A percentile compares a stretch with the other conserved stretches of the same genome.
Conservation (phyloP, 1,284 basidiomycete genomes). For the Trichosporon faecale region DNA sequence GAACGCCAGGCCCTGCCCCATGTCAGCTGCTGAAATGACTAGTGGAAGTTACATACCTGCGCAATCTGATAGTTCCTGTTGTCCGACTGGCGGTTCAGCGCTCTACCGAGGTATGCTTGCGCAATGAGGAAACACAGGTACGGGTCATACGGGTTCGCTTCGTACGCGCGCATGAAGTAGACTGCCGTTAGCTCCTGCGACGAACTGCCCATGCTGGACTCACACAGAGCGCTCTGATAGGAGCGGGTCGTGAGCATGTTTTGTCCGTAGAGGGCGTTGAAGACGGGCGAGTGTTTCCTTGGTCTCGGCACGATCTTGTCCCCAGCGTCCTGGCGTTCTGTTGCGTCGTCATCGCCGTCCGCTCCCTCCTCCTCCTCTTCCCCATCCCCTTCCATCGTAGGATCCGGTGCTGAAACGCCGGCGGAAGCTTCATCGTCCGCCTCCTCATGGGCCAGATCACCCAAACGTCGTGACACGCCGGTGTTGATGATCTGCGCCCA, state of each 20-base stretch:
- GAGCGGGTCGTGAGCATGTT: conserved; percentile 79
- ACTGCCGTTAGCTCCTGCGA: conserved; percentile 55
- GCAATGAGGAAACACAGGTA: conserved; percentile 77
- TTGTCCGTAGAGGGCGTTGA: conserved; percentile 79
- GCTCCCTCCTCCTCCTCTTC: conserved; percentile 26
- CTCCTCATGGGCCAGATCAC: conserved; percentile 22
- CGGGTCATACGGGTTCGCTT: conserved; percentile 76
- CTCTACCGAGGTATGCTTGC: conserved; percentile 78
- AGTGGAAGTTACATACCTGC: conserved; percentile 59
- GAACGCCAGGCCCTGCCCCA: conserved; percentile 70
- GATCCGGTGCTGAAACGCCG: background rate
- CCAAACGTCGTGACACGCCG: conserved; percentile 28
- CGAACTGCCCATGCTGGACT: conserved; percentile 42
- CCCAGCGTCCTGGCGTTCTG: conserved; percentile 9
- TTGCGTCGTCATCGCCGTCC: conserved; percentile 20
- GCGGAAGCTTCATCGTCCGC: background rate
- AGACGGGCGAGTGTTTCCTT: conserved; percentile 68
- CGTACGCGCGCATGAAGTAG: conserved; percentile 83
- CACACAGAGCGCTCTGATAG: conserved; percentile 86
- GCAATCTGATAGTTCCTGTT: conserved; percentile 80
- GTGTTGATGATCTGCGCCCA: conserved; percentile 46
- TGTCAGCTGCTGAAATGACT: conserved; percentile 13
- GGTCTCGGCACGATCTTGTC: conserved; percentile 53
- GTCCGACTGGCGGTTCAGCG: conserved; percentile 90
- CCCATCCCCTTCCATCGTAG: conserved; percentile 7